phyloP scores from a whole-genome alignment of 305 asterid genomes.

The Rubia peregrina region DNA sequence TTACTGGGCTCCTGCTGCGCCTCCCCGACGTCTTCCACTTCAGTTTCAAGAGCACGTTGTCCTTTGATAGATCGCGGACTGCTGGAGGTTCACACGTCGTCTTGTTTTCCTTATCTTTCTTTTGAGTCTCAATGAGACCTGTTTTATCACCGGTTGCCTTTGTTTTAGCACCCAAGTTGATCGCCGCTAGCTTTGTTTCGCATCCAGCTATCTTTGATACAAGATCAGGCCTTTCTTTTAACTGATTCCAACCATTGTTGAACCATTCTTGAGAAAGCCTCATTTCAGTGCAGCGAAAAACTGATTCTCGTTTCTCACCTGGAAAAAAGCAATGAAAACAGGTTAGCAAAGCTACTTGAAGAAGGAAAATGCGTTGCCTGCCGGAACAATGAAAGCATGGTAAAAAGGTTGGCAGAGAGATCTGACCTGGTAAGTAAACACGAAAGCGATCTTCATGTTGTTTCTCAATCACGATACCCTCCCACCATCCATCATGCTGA shows the following conservation, averaged over 20 bases:
- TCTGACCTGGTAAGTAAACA: slow-evolving; percentile 65
- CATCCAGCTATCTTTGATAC: slow-evolving; percentile 24
- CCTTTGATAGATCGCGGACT: slow-evolving; percentile 45
- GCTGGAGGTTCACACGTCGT: slow-evolving; percentile 9
- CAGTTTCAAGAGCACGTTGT: slow-evolving; percentile 37
- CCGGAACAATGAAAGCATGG: not conserved
- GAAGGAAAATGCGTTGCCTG: not conserved
- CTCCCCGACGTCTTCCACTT: slow-evolving; percentile 68
- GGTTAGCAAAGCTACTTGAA: not conserved
- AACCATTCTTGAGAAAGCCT: slow-evolving; percentile 77
- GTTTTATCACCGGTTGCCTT: slow-evolving; percentile 6
- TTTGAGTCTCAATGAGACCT: slow-evolving; percentile 8
- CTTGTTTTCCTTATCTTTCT: slow-evolving; percentile 2
- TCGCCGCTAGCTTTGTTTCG: not conserved
- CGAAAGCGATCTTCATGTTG: slow-evolving; percentile 31
- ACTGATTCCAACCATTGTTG: slow-evolving; percentile 39
- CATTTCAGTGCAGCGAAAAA: slow-evolving; percentile 32
- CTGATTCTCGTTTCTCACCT: slow-evolving; percentile 52
- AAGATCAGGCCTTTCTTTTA: slow-evolving; percentile 46
- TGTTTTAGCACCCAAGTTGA: not conserved
- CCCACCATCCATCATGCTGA: slow-evolving; percentile 97
- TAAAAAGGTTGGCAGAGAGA: not conserved
- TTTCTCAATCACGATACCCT: slow-evolving; percentile 61
- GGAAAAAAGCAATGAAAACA: slow-evolving; percentile 12
- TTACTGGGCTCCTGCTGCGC: slow-evolving; percentile 39